Conservation (phyloP, 1,284 basidiomycete species). For the Xanthoconium separans region DNA sequence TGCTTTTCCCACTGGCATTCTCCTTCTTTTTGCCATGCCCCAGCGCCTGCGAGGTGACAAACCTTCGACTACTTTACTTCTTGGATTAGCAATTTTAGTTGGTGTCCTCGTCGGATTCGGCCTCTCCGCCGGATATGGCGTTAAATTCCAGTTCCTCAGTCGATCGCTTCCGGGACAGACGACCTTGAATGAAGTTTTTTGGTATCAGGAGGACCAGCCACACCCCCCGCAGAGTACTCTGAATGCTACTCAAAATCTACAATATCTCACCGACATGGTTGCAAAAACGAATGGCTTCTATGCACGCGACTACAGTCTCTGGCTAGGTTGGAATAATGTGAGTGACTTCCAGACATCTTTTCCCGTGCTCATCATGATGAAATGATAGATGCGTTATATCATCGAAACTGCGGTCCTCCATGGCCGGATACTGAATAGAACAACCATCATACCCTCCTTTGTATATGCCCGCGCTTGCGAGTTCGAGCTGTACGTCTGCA, state of each 20-base stretch:
- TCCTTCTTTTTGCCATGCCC: neutral
- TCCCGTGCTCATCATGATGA: neutral
- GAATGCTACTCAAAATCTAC: constrained; percentile 5
- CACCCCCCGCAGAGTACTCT: neutral
- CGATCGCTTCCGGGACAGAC: constrained; percentile 14
- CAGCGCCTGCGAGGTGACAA: neutral
- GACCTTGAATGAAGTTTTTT: constrained; percentile 17
- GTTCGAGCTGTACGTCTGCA: constrained; percentile 30
- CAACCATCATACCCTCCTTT: constrained; percentile 39
- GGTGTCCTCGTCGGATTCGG: constrained; percentile 28
- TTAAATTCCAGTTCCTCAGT: constrained; percentile 21
- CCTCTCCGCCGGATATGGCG: constrained; percentile 17
- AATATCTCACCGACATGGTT: constrained; percentile 24
- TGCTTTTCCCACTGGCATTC: too few species aligned
- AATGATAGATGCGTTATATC: constrained; percentile 39
- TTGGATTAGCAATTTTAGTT: constrained; percentile 21
- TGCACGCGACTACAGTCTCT: constrained; percentile 35
- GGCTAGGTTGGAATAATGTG: constrained; percentile 37
- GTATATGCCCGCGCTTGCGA: constrained; percentile 44
- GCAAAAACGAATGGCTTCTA: constrained; percentile 34
- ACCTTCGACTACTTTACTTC: constrained; percentile 4
- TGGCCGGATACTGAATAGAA: constrained; percentile 37
- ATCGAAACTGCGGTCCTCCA: constrained; percentile 41
- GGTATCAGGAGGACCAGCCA: constrained; percentile 10
- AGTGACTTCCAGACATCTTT: neutral